Evolutionary conservation across 2,329 filamentous ascomycete genomes (phyloP).

Genomic region (Rugonectria rugulosa): DNA sequence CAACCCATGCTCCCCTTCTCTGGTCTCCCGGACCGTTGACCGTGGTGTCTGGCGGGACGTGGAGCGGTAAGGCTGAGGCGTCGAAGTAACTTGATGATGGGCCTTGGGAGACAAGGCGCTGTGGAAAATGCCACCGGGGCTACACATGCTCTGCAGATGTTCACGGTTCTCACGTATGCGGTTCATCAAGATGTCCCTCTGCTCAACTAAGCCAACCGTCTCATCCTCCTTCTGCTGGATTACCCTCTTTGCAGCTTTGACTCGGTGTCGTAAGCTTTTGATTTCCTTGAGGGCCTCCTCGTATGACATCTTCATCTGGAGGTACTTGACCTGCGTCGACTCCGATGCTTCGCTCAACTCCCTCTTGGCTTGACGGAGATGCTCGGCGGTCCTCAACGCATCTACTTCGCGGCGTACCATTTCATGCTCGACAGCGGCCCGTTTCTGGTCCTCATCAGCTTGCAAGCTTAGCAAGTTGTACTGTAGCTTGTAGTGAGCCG

Average conservation of each 20-base stretch:
- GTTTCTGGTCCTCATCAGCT: constrained; percentile 83
- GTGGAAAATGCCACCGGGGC: constrained; percentile 74
- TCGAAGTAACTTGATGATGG: constrained; percentile 46
- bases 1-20: constrained; percentile 69
- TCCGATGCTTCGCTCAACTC: constrained; percentile 62
- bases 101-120: constrained; percentile 67
- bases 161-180: constrained; percentile 90
- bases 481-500: constrained; percentile 90
- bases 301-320: constrained; percentile 71
- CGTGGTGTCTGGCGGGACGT: constrained; percentile 61
- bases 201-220: constrained; percentile 73
- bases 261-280: constrained; percentile 66
- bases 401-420: constrained; percentile 91
- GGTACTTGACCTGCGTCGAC: constrained; percentile 61
- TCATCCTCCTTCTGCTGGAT: constrained; percentile 82
- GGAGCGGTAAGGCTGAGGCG: constrained; percentile 54
- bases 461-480: constrained; percentile 85
- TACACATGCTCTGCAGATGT: constrained; percentile 81
- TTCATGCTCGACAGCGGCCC: constrained; percentile 88
- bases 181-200: constrained; percentile 78
- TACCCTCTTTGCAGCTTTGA: constrained; percentile 78
- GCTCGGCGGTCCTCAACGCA: constrained; percentile 77
- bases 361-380: constrained; percentile 67
- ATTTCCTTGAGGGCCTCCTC: constrained; percentile 74
- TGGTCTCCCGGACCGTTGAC: constrained; percentile 51